Conservation (phyloP, 2,329 filamentous ascomycete species). For the Cryphonectria nitschkei region DNA sequence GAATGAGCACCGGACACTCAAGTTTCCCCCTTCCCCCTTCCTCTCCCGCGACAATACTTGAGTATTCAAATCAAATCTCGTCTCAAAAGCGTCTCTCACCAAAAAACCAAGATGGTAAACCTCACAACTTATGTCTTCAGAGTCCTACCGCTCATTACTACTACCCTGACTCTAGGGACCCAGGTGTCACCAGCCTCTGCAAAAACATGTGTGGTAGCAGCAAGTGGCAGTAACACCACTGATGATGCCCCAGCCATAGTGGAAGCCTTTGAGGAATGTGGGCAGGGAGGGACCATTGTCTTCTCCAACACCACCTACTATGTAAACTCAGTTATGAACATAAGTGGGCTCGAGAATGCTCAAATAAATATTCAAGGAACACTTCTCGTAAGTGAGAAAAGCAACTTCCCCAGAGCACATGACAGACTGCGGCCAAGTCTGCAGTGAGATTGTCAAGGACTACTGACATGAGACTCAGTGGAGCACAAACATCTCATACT, state of each 20-base stretch:
- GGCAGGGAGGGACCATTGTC: constrained; percentile 43
- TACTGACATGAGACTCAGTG: constrained; percentile 33
- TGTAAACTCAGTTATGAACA: constrained; percentile 50
- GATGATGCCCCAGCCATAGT: constrained; percentile 48
- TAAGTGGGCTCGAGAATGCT: constrained; percentile 44
- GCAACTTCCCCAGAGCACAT: background rate
- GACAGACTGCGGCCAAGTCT: too few relatives aligned
- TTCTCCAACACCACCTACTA: constrained; percentile 49
- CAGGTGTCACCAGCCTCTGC: background rate
- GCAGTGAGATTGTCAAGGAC: background rate
- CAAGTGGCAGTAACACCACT: constrained; percentile 28
- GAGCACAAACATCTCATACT: constrained; percentile 47
- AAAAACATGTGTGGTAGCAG: constrained; percentile 11
- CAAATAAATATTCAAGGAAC: constrained; percentile 48
- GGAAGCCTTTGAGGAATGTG: constrained; percentile 45
- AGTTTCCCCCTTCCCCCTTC: too few relatives aligned
- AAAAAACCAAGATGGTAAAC: background rate
- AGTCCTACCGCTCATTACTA: background rate
- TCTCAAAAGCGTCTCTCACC: background rate
- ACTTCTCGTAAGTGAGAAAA: constrained; percentile 35
- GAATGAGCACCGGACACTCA: background rate
- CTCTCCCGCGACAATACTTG: too few relatives aligned
- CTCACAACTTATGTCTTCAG: background rate
- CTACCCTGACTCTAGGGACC: background rate
- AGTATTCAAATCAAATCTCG: background rate